These are phyloP conservation scores for Diversispora epigaea DNA, from an alignment of 192 early-diverging fungal species.

Conservation along the genomic window DNA sequence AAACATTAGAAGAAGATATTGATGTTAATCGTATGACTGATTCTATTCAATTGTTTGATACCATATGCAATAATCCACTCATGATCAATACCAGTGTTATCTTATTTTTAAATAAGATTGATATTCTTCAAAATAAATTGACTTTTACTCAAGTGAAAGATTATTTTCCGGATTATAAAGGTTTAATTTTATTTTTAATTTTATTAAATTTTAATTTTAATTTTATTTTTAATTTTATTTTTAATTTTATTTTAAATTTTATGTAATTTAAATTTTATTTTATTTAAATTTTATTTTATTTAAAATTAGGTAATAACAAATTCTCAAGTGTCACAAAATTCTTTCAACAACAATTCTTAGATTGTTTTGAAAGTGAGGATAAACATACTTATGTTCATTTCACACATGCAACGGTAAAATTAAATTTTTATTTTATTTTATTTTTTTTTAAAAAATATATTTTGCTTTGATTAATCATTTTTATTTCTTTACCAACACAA, in stretches of 20 bases:
- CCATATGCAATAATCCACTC: slow-evolving; percentile 49
- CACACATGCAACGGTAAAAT: slow-evolving; percentile 49
- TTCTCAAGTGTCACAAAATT: slow-evolving; percentile 47
- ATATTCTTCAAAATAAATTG: slow-evolving; percentile 59
- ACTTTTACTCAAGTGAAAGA: slow-evolving; percentile 45
- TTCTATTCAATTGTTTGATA: slow-evolving; percentile 43
- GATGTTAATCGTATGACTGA: slow-evolving; percentile 56
- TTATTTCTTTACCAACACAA: too few species aligned
- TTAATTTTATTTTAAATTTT: neutral
- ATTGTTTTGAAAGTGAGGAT: slow-evolving; percentile 43
- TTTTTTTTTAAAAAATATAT: neutral
- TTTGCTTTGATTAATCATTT: too few species aligned
- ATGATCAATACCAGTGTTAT: slow-evolving; percentile 56
- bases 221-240: neutral
- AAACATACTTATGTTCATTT: slow-evolving; percentile 53
- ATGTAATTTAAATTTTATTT: neutral
- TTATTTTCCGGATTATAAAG: slow-evolving; percentile 58
- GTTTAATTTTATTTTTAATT: slow-evolving; percentile 24
- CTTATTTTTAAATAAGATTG: slow-evolving; percentile 67
- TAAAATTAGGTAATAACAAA: slow-evolving; percentile 39
- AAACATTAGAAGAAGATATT: slow-evolving; percentile 62
- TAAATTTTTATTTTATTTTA: neutral
- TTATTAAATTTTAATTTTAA: neutral
- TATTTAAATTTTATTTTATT: neutral
- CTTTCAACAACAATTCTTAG: slow-evolving; percentile 48